Evolutionary conservation across 2,329 filamentous ascomycete species (phyloP).

Genomic region (Curvularia lunata): DNA sequence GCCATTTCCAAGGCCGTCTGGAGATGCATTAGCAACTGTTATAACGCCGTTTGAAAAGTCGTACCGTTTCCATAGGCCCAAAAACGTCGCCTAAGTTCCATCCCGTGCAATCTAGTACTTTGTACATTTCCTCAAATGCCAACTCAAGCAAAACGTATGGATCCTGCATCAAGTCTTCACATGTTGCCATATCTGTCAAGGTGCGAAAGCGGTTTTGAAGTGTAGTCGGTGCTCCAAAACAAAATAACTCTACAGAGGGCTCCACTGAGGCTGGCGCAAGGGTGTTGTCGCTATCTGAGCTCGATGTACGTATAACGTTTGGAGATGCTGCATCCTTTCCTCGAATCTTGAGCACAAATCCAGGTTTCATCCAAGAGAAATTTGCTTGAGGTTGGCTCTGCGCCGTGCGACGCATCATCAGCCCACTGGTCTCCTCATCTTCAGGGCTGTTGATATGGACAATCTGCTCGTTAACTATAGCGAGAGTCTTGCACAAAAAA

Average conservation of each 20-base stretch:
- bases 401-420: background rate
- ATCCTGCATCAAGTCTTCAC: constrained; percentile 35
- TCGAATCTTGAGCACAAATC: constrained; percentile 33
- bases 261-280: background rate
- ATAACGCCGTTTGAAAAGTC: background rate
- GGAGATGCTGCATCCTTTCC: constrained; percentile 5
- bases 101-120: constrained; percentile 35
- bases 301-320: constrained; percentile 17
- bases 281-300: constrained; percentile 23
- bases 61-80: constrained; percentile 40
- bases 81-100: constrained; percentile 43
- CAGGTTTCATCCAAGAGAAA: constrained; percentile 36
- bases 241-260: constrained; percentile 32
- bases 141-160: constrained; percentile 43
- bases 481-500: constrained; percentile 36
- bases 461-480: constrained; percentile 14
- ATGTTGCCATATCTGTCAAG: constrained; percentile 16
- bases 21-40: constrained; percentile 9
- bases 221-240: constrained; percentile 35
- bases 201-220: constrained; percentile 25
- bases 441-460: constrained; percentile 4
- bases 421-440: background rate
- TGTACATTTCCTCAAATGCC: constrained; percentile 43
- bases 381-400: constrained; percentile 28
- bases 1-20: constrained; percentile 34